phyloP scores from a whole-genome alignment of 1,139 yeast genomes.

The Candida dubliniensis region DNA sequence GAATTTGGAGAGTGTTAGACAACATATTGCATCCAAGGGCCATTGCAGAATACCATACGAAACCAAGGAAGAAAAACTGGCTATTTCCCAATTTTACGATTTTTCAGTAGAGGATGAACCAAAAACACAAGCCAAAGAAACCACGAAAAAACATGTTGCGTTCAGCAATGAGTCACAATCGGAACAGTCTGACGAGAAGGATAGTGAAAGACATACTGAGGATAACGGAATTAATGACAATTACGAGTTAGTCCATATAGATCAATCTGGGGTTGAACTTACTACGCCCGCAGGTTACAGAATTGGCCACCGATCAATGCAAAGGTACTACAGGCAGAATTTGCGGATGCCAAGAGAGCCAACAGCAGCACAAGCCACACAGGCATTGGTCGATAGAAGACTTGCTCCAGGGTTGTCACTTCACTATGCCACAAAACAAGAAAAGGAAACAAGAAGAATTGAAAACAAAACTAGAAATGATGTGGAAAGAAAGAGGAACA shows the following conservation, averaged over 20 bases:
- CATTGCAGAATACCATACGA: constrained; percentile 59
- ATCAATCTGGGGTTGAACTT: constrained; percentile 41
- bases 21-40: constrained; percentile 52
- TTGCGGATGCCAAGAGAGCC: constrained; percentile 26
- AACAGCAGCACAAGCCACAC: constrained; percentile 33
- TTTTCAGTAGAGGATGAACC: constrained; percentile 25
- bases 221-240: constrained; percentile 27
- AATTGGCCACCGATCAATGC: constrained; percentile 50
- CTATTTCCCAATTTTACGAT: constrained; percentile 44
- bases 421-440: constrained; percentile 33
- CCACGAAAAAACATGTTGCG: constrained; percentile 22
- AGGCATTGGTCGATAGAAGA: constrained; percentile 42
- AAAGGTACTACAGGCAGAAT: constrained; percentile 44
- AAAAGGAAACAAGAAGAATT: constrained; percentile 29
- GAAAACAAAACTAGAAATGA: constrained; percentile 27
- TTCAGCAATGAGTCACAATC: constrained; percentile 15
- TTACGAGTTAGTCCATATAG: constrained; percentile 38
- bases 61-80: constrained; percentile 40
- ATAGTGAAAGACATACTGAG: constrained; percentile 29
- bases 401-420: constrained; percentile 40
- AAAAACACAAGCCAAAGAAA: constrained; percentile 8
- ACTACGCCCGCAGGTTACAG: constrained; percentile 49
- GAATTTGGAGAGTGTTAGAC: constrained; percentile 50
- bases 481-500: constrained; percentile 28
- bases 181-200: constrained; percentile 18